phyloP scores from a whole-genome alignment of 2,329 filamentous ascomycete genomes.

The Capronia coronata region DNA sequence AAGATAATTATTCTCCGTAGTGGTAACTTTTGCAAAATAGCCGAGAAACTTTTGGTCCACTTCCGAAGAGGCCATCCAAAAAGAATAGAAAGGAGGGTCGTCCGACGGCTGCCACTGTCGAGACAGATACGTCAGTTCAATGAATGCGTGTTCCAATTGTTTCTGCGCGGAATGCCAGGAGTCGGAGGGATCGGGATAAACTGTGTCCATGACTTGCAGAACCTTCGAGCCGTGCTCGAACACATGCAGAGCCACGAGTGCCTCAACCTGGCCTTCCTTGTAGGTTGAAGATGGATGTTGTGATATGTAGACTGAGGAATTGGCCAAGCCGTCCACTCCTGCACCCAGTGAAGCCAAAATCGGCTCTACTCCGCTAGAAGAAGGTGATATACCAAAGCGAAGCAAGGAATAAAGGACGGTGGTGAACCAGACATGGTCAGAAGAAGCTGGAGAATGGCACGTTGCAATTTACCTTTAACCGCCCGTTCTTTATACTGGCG shows the following conservation, averaged over 20 bases:
- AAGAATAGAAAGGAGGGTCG: conserved; percentile 31
- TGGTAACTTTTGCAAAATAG: conserved; percentile 74
- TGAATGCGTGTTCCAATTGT: conserved; percentile 20
- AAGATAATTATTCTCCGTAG: conserved; percentile 69
- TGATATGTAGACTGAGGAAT: not conserved
- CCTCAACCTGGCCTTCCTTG: conserved; percentile 2
- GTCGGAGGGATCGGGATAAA: not conserved
- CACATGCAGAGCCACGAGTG: conserved; percentile 6
- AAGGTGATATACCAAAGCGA: not conserved
- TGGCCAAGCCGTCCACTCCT: not conserved
- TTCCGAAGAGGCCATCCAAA: conserved; percentile 86
- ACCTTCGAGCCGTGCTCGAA: not conserved
- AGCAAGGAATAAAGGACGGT: not conserved
- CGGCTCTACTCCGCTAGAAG: too few species aligned
- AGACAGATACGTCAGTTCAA: conserved; percentile 32
- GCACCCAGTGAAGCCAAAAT: too few species aligned
- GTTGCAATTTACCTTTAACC: conserved; percentile 26
- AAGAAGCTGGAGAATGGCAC: conserved; percentile 9
- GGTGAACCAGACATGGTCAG: conserved; percentile 5
- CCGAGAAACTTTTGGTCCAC: conserved; percentile 97
- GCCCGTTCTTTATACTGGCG: conserved; percentile 13
- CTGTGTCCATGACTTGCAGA: conserved; percentile 11
- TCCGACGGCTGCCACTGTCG: conserved; percentile 31
- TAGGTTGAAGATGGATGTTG: not conserved
- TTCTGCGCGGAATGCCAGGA: conserved; percentile 4